Evolutionary conservation across 2,329 filamentous ascomycete genomes (phyloP), one percentile per base, ranked within the genome.

Genomic region (Bisporella sp.): DNA sequence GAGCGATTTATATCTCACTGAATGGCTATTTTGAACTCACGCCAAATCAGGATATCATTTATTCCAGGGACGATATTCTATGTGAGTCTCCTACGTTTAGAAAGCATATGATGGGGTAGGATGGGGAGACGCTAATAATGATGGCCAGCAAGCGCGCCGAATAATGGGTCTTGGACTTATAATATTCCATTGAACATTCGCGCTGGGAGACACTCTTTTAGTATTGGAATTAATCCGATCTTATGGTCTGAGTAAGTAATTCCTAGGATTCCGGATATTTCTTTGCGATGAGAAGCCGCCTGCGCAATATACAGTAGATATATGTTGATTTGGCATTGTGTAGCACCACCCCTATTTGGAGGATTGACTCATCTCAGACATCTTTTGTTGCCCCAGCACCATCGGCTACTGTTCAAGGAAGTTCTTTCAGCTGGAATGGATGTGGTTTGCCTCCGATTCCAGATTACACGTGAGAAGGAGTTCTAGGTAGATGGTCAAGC

Each of bases 91-190:
- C 30, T 29, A 7, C 45, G 40, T 32, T 33, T 11, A 42, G 5
- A 40, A 12, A 11, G 6, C 7, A 9, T 3, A 7, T 31, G 21
- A 21, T 21, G 21, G 21, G 21, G 12, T 35, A n/a, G 28, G 6
- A 42, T 41, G 31, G 8, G 6, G 21, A 6, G 39, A 6, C 13
- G 44, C n/a, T 21, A 32, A 47, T 55, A 31, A 55, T 39, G 44
- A 2, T 2, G 12, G 1, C 33, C 7, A 56, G 51, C 54, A 39
- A 54, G 54, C 31, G 47, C 54, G 39, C 54, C 48, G 2, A 56
- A 56, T 37, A 56, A 56, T 43, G 54, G 54, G 8, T 54, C 51
- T 6, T 54, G 51, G 51, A 54, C 47, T 1, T 55, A 55, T 40
- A 50, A 52, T 37, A 40, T 53, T 6, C 53, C 53, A 43, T 12